Base-by-base conservation (phyloP, 441 rosid species). In the Cnidoscolus chayamansa region DNA sequence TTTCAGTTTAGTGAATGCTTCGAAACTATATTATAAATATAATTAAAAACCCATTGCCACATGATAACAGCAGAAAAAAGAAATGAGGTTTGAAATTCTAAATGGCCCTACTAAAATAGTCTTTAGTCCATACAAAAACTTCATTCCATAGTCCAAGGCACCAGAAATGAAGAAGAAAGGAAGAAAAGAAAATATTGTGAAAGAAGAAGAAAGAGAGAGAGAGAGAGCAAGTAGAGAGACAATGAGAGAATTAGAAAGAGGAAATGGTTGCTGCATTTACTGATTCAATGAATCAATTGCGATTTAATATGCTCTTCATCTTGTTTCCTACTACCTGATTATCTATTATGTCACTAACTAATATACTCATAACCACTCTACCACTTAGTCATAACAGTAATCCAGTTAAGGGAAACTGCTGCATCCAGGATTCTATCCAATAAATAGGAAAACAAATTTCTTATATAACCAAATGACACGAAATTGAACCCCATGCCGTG, bases 1-100 rank as follows among this genome's bases (percentile, higher is more conserved):
- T 3, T 57, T 77, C 37, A 80, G 58, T 56, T 15, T 72, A 64
- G 32, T 61, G 62, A 72, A 43, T 62, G 10, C 43, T 67, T 20
- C 37, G 71, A 72, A 58, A 47, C 30, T 11, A 30, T 40, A 45
- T 12, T 4, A 71, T 43, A 30, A 31, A 47, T 48, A 43, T 49
- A 51, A 72, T 45, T 58, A 55, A 32, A 25, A 67, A 74, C 47
- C 3, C 55, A 64, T 19, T 30, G 61, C 37, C 13, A 37, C 50
- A 68, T 37, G 25, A 55, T 8, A 67, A n/a, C 13, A 49, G 43
- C 40, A 30, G 43, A 13, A 50, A 4, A 65, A 8, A 3, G 13
- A 40, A 63, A 63, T 63, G 49, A 40, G 43, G 40, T 16, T 13
- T n/a, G 19, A 51, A 67, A 51, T 16, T 50, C 58, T 50, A 15